phyloP scores from a whole-genome alignment of 2,329 filamentous ascomycete species.

The Colletotrichum zoysiae region DNA sequence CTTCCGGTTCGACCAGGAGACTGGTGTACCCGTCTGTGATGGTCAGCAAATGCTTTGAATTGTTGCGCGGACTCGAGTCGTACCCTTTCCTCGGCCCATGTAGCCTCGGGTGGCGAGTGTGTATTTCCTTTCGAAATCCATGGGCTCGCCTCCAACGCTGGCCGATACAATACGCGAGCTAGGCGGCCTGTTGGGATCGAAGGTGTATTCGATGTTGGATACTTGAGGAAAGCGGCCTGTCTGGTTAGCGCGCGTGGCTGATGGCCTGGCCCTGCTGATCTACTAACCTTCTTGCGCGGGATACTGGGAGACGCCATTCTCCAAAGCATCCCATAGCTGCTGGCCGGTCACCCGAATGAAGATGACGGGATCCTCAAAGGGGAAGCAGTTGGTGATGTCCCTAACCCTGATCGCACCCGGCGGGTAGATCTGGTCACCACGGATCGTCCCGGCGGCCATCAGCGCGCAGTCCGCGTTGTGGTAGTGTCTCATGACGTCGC shows the following conservation, averaged over 20 bases:
- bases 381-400: conserved; percentile 90
- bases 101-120: conserved; percentile 85
- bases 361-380: conserved; percentile 91
- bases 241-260: not conserved
- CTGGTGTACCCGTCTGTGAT: conserved; percentile 78
- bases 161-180: conserved; percentile 74
- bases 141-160: conserved; percentile 69
- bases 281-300: conserved; percentile 80
- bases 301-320: conserved; percentile 85
- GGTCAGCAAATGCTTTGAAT: not conserved
- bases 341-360: conserved; percentile 79
- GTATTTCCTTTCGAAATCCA: conserved; percentile 75
- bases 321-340: conserved; percentile 82
- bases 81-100: conserved; percentile 84
- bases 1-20: conserved; percentile 80
- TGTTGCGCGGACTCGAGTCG: not conserved
- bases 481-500: conserved; percentile 89
- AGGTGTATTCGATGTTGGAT: conserved; percentile 82
- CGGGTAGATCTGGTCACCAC: conserved; percentile 89
- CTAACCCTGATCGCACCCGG: conserved; percentile 82
- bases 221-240: conserved; percentile 83
- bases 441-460: conserved; percentile 88
- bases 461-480: conserved; percentile 85
- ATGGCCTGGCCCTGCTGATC: not conserved
- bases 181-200: conserved; percentile 71